Percentiles rank a stretch among this genome's conserved stretches.
phyloP scores from a whole-genome alignment of 768 basidiomycete species.

The Naganishia randhawae region DNA sequence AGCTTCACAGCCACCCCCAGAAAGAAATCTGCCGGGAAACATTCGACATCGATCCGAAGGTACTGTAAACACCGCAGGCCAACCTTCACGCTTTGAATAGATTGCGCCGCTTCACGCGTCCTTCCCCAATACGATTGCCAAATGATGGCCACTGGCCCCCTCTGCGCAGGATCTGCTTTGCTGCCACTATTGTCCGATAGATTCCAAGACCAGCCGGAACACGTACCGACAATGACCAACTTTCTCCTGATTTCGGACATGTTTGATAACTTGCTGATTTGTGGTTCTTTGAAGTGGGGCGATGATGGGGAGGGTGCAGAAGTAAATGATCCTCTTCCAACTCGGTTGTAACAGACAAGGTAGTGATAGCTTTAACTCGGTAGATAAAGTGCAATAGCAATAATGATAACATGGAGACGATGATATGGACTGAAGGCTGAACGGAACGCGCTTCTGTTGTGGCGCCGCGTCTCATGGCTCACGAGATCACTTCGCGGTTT shows the following conservation, averaged over 20 bases:
- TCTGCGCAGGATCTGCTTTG: too few relatives aligned
- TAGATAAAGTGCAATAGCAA: not conserved
- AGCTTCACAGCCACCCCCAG: not conserved
- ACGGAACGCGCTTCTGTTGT: not conserved
- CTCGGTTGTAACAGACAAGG: not conserved
- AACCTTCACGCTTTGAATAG: not conserved
- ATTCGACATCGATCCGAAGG: not conserved
- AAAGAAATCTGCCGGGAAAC: not conserved
- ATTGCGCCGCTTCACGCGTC: not conserved
- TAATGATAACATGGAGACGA: not conserved
- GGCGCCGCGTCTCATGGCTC: not conserved
- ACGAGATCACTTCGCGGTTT: not conserved
- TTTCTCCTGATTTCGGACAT: slow-evolving; percentile 99
- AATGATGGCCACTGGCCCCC: not conserved
- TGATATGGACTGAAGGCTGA: not conserved
- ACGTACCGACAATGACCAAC: slow-evolving; percentile 86
- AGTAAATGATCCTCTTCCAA: not conserved
- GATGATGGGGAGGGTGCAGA: not conserved
- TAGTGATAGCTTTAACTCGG: not conserved
- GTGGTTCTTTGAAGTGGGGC: not conserved
- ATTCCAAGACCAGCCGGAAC: not conserved
- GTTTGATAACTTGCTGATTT: slow-evolving; percentile 16
- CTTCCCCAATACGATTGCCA: too few relatives aligned
- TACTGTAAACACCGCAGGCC: not conserved
- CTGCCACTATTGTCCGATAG: too few relatives aligned